Conservation (phyloP, 306 rosid genomes). For the Elaeagnus macrophylla region DNA sequence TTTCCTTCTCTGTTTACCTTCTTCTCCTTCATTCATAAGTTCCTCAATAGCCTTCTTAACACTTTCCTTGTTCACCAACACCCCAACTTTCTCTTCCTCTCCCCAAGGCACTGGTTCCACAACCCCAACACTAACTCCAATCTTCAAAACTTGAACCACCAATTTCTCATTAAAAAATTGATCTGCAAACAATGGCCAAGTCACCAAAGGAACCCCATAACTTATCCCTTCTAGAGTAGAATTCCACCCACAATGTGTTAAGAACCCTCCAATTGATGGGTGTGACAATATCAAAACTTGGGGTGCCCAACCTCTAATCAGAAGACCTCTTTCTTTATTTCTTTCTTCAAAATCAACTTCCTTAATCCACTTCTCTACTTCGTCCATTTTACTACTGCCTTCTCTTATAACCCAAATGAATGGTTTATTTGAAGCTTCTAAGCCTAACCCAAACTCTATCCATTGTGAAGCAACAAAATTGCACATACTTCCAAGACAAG, state of each 20-base stretch:
- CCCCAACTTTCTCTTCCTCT: slow-evolving; percentile 21
- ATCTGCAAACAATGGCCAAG: slow-evolving; percentile 34
- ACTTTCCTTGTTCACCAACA: slow-evolving; percentile 15
- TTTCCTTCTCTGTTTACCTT: slow-evolving; percentile 10
- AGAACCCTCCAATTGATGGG: slow-evolving; percentile 26
- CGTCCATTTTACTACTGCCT: slow-evolving; percentile 12
- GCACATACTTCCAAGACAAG: slow-evolving; percentile 58
- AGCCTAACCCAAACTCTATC: slow-evolving; percentile 43
- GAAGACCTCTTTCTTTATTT: slow-evolving; percentile 30
- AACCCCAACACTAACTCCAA: slow-evolving; percentile 27
- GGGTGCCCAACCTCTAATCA: slow-evolving; percentile 73
- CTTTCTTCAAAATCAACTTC: slow-evolving; percentile 42
- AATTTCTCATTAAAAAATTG: slow-evolving; percentile 35
- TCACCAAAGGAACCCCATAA: slow-evolving; percentile 32
- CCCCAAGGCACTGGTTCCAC: slow-evolving; percentile 19
- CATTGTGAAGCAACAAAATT: slow-evolving; percentile 30
- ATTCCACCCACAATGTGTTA: slow-evolving; percentile 34
- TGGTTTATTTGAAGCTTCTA: slow-evolving; percentile 47
- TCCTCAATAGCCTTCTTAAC: slow-evolving; percentile 20
- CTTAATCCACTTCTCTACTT: slow-evolving; percentile 34
- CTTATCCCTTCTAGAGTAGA: slow-evolving; percentile 21
- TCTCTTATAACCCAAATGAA: slow-evolving; percentile 62
- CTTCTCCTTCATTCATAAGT: slow-evolving; percentile 17
- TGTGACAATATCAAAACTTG: slow-evolving; percentile 52
- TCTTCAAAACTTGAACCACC: slow-evolving; percentile 13